Conservation (phyloP, 1,139 yeast genomes). For the Torulaspora globosa region DNA sequence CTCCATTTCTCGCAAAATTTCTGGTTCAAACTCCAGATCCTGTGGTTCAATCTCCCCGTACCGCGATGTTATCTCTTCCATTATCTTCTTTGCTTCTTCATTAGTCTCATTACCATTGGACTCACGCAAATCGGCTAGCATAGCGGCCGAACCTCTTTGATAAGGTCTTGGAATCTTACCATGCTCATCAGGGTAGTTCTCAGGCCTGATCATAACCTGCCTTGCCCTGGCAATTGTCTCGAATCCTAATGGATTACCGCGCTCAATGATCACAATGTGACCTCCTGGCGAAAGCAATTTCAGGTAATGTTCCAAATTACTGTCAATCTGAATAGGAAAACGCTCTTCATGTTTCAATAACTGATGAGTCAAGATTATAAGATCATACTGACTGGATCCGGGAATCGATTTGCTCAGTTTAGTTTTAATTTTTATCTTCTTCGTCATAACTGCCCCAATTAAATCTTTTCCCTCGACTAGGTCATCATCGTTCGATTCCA, state of each 20-base stretch:
- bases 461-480: slow-evolving; percentile 35
- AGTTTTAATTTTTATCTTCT: slow-evolving; percentile 51
- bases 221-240: slow-evolving; percentile 88
- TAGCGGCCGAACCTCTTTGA: slow-evolving; percentile 47
- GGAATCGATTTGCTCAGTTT: slow-evolving; percentile 50
- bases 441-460: slow-evolving; percentile 59
- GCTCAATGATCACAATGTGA: slow-evolving; percentile 68
- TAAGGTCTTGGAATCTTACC: slow-evolving; percentile 74
- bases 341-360: slow-evolving; percentile 55
- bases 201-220: slow-evolving; percentile 83
- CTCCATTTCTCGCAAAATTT: slow-evolving; percentile 42
- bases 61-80: slow-evolving; percentile 38
- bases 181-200: slow-evolving; percentile 49
- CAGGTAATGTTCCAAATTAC: slow-evolving; percentile 57
- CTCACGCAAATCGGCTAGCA: slow-evolving; percentile 21
- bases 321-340: slow-evolving; percentile 73
- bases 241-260: slow-evolving; percentile 88
- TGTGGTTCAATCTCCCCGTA: slow-evolving; percentile 44
- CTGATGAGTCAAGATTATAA: slow-evolving; percentile 83
- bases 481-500: slow-evolving; percentile 19
- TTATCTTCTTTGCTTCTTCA: slow-evolving; percentile 15
- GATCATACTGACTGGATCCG: slow-evolving; percentile 54
- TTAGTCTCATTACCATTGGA: slow-evolving; percentile 38
- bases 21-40: slow-evolving; percentile 50
- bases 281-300: slow-evolving; percentile 71